Evolutionary conservation across 2,329 filamentous ascomycete species (phyloP), one percentile per base, ranked within the genome.

Genomic region (Calonectria hawksworthii): DNA sequence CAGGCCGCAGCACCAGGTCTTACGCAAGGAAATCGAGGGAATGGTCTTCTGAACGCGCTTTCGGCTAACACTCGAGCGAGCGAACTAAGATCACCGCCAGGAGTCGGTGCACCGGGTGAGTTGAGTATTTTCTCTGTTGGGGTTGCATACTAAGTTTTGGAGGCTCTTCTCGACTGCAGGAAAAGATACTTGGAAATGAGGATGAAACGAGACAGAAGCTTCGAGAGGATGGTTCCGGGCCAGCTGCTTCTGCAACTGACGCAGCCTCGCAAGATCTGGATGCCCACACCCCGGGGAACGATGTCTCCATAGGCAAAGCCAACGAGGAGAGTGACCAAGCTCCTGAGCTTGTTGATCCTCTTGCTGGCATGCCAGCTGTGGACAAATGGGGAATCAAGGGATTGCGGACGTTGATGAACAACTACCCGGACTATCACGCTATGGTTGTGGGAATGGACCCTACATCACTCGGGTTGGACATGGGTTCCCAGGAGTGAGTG

Each of bases 361-460:
- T 93, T 32, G 86, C 87, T 63, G 90, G 91, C 59, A 92, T 93
- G 91, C 84, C 89, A n/a, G 88, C 90, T 4, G 88, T 88, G 50
- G 92, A 94, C 79, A 92, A 90, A 81, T 94, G 89, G 88, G 92
- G 92, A 6, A 86, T 93, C 63, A 93, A 93, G 81, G 92, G 92
- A 13, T 85, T 93, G 74, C 88, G 89, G 72, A 90, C 90, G 38
- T 84, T 93, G 83, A 93, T 93, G 88, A 91, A 90, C 83, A 92
- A 90, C 80, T 92, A 90, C 76, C 89, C 90, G 18, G 91, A 93
- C 77, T 93, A 92, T 82, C 91, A 90, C 68, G 89, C 90, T 5
- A 87, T 92, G 80, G 87, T 93, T 14, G 88, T 88, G 56, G 92
- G 92, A 4, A 88, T 93, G 77, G 92, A 93, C 76, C 89, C 92